Evolutionary conservation across 129 eudicot species (phyloP).

Genomic region (Tanacetum coccineum): DNA sequence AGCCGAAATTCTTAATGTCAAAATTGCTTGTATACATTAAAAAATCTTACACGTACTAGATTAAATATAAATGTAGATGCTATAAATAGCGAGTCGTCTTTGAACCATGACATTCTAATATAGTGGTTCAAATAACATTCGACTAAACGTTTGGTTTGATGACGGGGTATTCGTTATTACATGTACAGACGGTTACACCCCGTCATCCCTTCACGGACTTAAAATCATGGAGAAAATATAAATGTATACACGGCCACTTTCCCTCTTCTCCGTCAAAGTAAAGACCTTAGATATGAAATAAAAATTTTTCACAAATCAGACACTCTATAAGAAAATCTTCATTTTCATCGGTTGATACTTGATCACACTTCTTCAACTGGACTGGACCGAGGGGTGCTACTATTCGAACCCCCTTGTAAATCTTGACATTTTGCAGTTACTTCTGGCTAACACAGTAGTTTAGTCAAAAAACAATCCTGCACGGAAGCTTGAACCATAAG

Average conservation of each 20-base stretch:
- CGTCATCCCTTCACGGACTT: neutral
- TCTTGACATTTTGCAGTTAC: slow-evolving; percentile 49
- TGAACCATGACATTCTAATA: slow-evolving; percentile 7
- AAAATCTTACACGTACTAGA: neutral
- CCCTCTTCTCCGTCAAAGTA: slow-evolving; percentile 1
- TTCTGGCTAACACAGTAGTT: slow-evolving; percentile 71
- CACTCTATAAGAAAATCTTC: slow-evolving; percentile 13
- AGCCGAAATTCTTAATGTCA: neutral
- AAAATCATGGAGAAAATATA: slow-evolving; percentile 23
- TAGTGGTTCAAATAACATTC: neutral
- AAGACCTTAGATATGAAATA: slow-evolving; percentile 11
- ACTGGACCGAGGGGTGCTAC: slow-evolving; percentile 6
- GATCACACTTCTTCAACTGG: slow-evolving; percentile 31
- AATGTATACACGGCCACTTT: slow-evolving; percentile 16
- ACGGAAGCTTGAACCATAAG: slow-evolving; percentile 65
- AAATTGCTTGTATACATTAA: neutral
- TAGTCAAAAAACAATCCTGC: slow-evolving; percentile 89
- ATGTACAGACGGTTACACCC: slow-evolving; percentile 22
- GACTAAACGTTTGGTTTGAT: slow-evolving; percentile 19
- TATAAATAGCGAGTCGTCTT: slow-evolving; percentile 11
- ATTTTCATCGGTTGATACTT: neutral
- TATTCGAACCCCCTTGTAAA: slow-evolving; percentile 19
- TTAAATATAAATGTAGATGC: neutral
- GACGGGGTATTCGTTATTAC: slow-evolving; percentile 14
- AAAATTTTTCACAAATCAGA: neutral